Conservation (phyloP, 2,329 filamentous ascomycete genomes). For the Hypoxylon sp. region DNA sequence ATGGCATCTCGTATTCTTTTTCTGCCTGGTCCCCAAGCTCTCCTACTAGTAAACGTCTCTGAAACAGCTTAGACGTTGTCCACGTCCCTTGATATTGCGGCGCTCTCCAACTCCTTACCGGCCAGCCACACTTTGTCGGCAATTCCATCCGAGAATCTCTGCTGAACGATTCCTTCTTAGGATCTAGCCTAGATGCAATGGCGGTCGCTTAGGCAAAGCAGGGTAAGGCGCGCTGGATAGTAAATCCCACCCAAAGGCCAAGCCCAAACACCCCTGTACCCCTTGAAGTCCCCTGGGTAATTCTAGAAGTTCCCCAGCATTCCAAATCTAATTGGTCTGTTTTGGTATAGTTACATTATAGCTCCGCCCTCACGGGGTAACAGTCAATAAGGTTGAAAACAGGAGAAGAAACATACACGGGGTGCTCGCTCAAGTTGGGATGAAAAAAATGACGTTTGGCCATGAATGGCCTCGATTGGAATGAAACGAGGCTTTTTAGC, state of each 20-base stretch:
- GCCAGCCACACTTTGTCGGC: conserved; percentile 23
- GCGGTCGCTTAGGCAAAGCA: conserved; percentile 34
- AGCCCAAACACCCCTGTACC: conserved; percentile 23
- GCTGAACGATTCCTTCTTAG: conserved; percentile 24
- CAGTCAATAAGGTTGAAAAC: conserved; percentile 36
- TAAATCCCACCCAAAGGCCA: conserved; percentile 26
- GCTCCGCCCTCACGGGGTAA: conserved; percentile 26
- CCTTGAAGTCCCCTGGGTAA: conserved; percentile 24
- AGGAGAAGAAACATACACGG: conserved; percentile 37
- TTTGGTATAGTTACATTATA: conserved; percentile 22
- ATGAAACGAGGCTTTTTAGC: conserved; percentile 30
- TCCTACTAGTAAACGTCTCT: conserved; percentile 15
- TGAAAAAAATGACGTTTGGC: conserved; percentile 38
- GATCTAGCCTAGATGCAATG: conserved; percentile 16
- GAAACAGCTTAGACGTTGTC: conserved; percentile 31
- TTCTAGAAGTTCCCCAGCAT: conserved; percentile 41
- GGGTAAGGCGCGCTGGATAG: conserved; percentile 20
- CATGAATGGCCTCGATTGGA: conserved; percentile 9
- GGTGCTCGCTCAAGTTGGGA: conserved; percentile 35
- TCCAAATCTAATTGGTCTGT: conserved; percentile 17
- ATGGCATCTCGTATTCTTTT: conserved; percentile 20
- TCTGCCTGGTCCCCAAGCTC: conserved; percentile 15
- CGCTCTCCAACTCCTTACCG: conserved; percentile 9
- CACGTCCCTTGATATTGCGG: conserved; percentile 26
- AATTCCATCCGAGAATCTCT: conserved; percentile 36